Evolutionary conservation across 2,329 filamentous ascomycete species (phyloP).

Genomic region (Microsporum audouinii): DNA sequence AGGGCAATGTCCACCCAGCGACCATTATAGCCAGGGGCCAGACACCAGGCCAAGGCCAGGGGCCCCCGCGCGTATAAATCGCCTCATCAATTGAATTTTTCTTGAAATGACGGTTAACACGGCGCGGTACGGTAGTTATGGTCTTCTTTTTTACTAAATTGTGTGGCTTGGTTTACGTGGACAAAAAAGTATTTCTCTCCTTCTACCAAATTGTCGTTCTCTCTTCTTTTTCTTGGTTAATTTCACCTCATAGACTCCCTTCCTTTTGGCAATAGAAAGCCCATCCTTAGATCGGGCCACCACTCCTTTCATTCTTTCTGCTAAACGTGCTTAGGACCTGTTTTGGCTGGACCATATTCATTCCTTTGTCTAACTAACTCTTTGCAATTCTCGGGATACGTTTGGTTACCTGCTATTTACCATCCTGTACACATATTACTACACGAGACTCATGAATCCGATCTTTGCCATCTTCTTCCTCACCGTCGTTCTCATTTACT

Average conservation of each 20-base stretch:
- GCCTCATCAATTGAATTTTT: neutral
- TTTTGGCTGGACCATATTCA: neutral
- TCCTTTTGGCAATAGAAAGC: neutral
- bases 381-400: neutral
- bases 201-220: neutral
- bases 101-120: neutral
- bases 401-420: neutral
- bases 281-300: neutral
- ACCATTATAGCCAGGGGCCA: neutral
- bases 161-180: neutral
- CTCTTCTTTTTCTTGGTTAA: neutral
- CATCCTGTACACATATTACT: constrained; percentile 1
- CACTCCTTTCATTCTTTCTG: neutral
- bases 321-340: neutral
- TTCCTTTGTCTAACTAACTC: neutral
- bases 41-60: neutral
- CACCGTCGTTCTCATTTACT: too few relatives aligned
- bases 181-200: neutral
- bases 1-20: neutral
- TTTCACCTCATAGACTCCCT: neutral
- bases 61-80: neutral
- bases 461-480: neutral
- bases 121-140: neutral
- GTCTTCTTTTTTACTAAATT: neutral
- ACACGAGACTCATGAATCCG: neutral